Percentiles rank a stretch among this genome's conserved stretches.
Conservation (phyloP, 768 basidiomycete species). For the Jaapia argillacea region DNA sequence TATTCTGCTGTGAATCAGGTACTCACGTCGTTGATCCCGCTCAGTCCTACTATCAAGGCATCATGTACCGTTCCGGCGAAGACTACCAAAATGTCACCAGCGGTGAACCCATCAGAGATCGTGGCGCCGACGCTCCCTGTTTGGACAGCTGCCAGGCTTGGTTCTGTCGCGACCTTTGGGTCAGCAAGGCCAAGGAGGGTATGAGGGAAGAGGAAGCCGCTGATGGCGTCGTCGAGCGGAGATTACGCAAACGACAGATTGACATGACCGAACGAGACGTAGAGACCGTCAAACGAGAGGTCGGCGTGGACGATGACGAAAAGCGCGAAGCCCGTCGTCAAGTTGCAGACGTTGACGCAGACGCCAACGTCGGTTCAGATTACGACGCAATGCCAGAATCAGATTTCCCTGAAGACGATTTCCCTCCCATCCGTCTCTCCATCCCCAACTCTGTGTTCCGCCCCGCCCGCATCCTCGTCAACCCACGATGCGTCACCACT, state of each 20-base stretch:
- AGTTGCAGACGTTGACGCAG: slow-evolving; percentile 36
- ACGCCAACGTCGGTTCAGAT: slow-evolving; percentile 80
- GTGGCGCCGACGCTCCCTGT: slow-evolving; percentile 77
- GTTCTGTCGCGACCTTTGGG: slow-evolving; percentile 98
- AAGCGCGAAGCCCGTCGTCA: slow-evolving; percentile 20
- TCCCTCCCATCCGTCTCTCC: slow-evolving; percentile 28
- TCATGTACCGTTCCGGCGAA: slow-evolving; percentile 73
- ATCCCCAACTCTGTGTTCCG: slow-evolving; percentile 86
- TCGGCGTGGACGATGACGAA: slow-evolving; percentile 27
- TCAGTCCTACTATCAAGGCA: slow-evolving; percentile 90
- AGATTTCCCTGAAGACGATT: slow-evolving; percentile 26
- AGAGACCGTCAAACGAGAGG: slow-evolving; percentile 11
- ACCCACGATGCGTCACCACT: slow-evolving; percentile 94
- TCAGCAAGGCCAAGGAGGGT: slow-evolving; percentile 73
- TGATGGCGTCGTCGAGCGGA: slow-evolving; percentile 6
- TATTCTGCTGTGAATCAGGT: slow-evolving; percentile 97
- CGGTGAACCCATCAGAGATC: slow-evolving; percentile 10
- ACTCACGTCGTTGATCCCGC: slow-evolving; percentile 94
- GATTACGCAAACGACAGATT: slow-evolving; percentile 6
- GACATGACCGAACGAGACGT: slow-evolving; percentile 9
- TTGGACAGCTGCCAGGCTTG: slow-evolving; percentile 95
- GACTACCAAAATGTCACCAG: slow-evolving; percentile 64
- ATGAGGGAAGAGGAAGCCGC: slow-evolving; percentile 41
- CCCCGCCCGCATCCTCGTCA: slow-evolving; percentile 87
- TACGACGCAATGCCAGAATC: slow-evolving; percentile 78